Base-by-base conservation (phyloP, 306 rosid species). In the Quillaja saponaria region DNA sequence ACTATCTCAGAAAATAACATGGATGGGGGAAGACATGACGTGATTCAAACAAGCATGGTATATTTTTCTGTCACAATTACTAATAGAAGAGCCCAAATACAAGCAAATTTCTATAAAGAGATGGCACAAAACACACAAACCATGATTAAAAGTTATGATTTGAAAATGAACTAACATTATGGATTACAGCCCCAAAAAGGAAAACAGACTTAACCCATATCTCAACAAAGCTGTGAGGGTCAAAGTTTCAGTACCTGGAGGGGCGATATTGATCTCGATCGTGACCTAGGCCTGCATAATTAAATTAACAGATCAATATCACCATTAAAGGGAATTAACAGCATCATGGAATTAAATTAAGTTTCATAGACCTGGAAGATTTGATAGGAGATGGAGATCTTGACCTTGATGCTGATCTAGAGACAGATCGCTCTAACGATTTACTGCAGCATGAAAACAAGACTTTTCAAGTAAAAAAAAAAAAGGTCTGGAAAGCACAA, bases 321-420 rank as follows among this genome's bases (percentile, higher is more conserved):
- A 63, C 31, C 17, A 38, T 33, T 11, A 28, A 33, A 0, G 12
- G 28, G 20, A 40, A 3, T 42, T 19, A 15, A 11, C 44, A 42
- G 13, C 19, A 42, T 12, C 11, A 21, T 9, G 4, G 41, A 63
- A 48, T 28, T 8, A 12, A 18, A 49, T 6, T n/a, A 55, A 9
- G 13, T 13, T 52, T 58, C 52, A 15, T 15, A 34, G 78, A 94
- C 99, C 95, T 89, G 51, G 95, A 77, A 47, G 91, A 28, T 74
- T 89, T 94, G 77, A 83, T 71, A 13, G 97, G 99, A 34, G 97
- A 83, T 41, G 83, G 80, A 47, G 99, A 94, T 81, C 95, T 82
- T 55, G 97, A 90, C 70, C 84, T 76, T 34, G 96, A 94, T 13
- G 77, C 73, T 6, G 99, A 94, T 73, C 95, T 80, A 11, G 96